A percentile compares a stretch with the other conserved stretches of the same genome.
Conservation (phyloP, 2,329 filamentous ascomycete genomes). For the Podosphaera leucotricha region DNA sequence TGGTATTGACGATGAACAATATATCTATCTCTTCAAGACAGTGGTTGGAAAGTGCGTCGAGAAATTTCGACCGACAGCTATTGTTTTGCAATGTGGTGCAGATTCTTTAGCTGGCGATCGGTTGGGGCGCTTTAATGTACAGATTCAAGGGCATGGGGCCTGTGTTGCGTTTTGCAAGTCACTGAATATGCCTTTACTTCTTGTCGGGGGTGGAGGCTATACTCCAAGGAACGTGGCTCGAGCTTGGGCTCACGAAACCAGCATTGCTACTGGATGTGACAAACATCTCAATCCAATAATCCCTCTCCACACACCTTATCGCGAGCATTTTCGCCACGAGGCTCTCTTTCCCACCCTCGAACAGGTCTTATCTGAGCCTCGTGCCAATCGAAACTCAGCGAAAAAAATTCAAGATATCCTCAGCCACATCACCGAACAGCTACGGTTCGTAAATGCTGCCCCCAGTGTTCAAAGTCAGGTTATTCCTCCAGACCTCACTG, state of each 20-base stretch:
- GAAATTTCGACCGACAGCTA: slow-evolving; percentile 69
- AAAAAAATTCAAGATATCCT: slow-evolving; percentile 57
- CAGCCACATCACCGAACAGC: slow-evolving; percentile 57
- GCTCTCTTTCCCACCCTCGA: slow-evolving; percentile 74
- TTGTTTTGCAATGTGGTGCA: slow-evolving; percentile 86
- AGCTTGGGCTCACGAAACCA: slow-evolving; percentile 92
- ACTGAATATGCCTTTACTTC: slow-evolving; percentile 56
- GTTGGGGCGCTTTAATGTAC: slow-evolving; percentile 86
- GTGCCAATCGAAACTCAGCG: slow-evolving; percentile 52
- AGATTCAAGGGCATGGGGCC: slow-evolving; percentile 78
- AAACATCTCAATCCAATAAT: slow-evolving; percentile 48
- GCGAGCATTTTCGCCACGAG: slow-evolving; percentile 70
- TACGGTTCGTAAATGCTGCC: slow-evolving; percentile 62
- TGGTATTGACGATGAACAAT: slow-evolving; percentile 78
- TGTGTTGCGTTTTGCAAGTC: slow-evolving; percentile 79
- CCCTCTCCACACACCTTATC: slow-evolving; percentile 60
- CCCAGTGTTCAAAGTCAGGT: slow-evolving; percentile 70
- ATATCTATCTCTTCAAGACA: slow-evolving; percentile 60
- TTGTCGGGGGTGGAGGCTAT: slow-evolving; percentile 89
- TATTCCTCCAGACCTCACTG: slow-evolving; percentile 54
- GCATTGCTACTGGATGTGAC: slow-evolving; percentile 58
- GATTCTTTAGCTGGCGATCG: slow-evolving; percentile 87
- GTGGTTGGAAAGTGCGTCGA: slow-evolving; percentile 59
- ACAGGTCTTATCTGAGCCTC: slow-evolving; percentile 39
- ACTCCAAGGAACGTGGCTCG: slow-evolving; percentile 90